Evolutionary conservation across 495 filamentous ascomycete genomes (phyloP).

Genomic region (Jackrogersella minutella): DNA sequence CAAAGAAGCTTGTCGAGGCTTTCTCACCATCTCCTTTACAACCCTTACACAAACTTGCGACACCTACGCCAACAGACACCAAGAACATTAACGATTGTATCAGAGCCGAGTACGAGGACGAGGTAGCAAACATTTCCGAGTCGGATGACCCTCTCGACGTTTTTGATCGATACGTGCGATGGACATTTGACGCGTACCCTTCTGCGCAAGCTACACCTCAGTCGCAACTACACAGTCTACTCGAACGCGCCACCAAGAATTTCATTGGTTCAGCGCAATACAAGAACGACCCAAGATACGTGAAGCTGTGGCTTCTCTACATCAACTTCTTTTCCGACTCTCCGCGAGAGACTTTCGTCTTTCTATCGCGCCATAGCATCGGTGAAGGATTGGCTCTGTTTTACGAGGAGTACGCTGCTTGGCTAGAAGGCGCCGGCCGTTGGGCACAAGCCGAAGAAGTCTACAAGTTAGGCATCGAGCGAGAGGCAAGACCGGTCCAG

Average conservation of each 20-base stretch:
- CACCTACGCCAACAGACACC: constrained; percentile 70
- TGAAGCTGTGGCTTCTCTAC: constrained; percentile 93
- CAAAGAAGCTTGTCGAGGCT: constrained; percentile 83
- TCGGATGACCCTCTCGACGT: constrained; percentile 95
- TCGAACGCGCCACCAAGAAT: constrained; percentile 90
- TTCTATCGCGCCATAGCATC: constrained; percentile 85
- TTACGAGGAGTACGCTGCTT: constrained; percentile 95
- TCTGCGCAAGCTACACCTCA: constrained; percentile 90
- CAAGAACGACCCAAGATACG: constrained; percentile 91
- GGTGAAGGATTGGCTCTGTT: constrained; percentile 91
- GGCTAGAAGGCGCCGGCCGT: constrained; percentile 84
- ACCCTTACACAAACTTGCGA: constrained; percentile 61
- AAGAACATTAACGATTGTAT: constrained; percentile 79
- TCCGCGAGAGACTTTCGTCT: constrained; percentile 90
- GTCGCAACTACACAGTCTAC: constrained; percentile 84
- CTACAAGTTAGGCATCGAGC: constrained; percentile 85
- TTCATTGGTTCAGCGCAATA: constrained; percentile 87
- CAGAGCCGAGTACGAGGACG: constrained; percentile 84
- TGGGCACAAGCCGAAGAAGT: constrained; percentile 96
- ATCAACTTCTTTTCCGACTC: constrained; percentile 91
- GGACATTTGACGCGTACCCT: constrained; percentile 94
- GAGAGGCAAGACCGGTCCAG: constrained; percentile 83
- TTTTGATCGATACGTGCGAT: constrained; percentile 95
- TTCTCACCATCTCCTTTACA: constrained; percentile 73
- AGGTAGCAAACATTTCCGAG: constrained; percentile 78